Evolutionary conservation across 345 rosid species (phyloP), one percentile per base, ranked within the genome.

Genomic region (Eucalyptus albens): DNA sequence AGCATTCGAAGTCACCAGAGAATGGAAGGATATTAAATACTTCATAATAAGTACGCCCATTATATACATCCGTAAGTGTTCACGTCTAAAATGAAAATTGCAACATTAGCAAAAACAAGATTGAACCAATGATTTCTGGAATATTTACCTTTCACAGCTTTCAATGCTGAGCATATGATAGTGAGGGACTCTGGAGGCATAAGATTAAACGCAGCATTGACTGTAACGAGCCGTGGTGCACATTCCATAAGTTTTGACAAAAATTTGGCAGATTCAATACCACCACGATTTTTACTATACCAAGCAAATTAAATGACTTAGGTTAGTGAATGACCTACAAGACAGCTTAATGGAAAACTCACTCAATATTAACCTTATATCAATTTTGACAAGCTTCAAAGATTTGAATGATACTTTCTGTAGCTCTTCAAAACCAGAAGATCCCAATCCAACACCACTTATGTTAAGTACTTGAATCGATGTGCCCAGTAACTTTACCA

Each of bases 211-310:
- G 97, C 90, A 56, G 98, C 95, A 87, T 95, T 90, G 51, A 96
- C 91, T 77, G 92, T 91, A 87, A 91, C 88, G 33, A 97, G 97
- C 56, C 90, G 90, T 37, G 98, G 96, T 90, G 99, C 96, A 31
- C 88, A 81, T 29, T 92, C 81, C 49, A 97, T 87, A 87, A 97
- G 96, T 92, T 92, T 96, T 77, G 96, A 94, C 93, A 97, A 89
- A 92, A 97, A 97, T 62, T 91, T 94, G 53, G 96, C 98, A 40
- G 96, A 91, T 92, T 94, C 98, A 86, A 91, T 87, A 88, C 97
- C 97, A 87, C 99, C 98, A 4, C 98, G 97, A 91, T 97, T 97
- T 94, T 97, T 96, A 94, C 99, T 97, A 89, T 26, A 67, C 51
- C 44, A 29, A 49, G 69, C 91, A 24, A n/a, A 86, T 90, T 88